Base-by-base conservation (phyloP, 2,329 filamentous ascomycete species). In the Ceratocystis cubensis region DNA sequence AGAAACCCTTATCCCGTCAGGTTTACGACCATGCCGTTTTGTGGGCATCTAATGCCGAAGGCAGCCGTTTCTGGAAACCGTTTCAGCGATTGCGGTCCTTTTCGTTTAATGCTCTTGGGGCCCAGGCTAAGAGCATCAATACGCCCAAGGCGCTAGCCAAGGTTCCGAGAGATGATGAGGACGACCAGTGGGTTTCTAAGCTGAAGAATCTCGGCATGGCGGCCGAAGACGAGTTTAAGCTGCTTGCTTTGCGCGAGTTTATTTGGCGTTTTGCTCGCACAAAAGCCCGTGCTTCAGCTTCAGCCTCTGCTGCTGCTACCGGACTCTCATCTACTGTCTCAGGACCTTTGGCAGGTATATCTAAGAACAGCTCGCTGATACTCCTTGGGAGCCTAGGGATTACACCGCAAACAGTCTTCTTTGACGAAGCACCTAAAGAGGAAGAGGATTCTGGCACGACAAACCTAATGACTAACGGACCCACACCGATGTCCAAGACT, bases 131-230 rank as follows among this genome's bases (percentile, higher is more conserved):
- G 25, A 80, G 82, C 10, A 77, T 79, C 1, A 74, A 81, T 64
- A 80, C 80, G 46, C 74, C 78, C 62, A 82, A 81, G 71, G 79
- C 84, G 8, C 76, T 94, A 33, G 81, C 79, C 69, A 85, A 84
- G 70, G 77, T 88, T 2, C 77, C 82, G 0, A 92, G 86, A 72
- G 96, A 92, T 70, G 91, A 96, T 7, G 93, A 97, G 74, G 94
- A 99, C 73, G 91, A 96, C 69, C 85, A 91, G 70, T 97, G 94
- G 92, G 78, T 99, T n/a, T 80, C 83, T 15, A 88, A 91, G 70
- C 77, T 99, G 61, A 84, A 89, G 63, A 96, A 90, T 70, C 84
- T 96, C 53, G 94, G 94, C 0, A 84, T 99, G 78, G 79, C 81
- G 1, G 73, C 80, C 0, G 92, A 96, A 57, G 93, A 99, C 71